Base-by-base conservation (phyloP, 192 early-diverging fungal genomes). In the Coemansia sp. region DNA sequence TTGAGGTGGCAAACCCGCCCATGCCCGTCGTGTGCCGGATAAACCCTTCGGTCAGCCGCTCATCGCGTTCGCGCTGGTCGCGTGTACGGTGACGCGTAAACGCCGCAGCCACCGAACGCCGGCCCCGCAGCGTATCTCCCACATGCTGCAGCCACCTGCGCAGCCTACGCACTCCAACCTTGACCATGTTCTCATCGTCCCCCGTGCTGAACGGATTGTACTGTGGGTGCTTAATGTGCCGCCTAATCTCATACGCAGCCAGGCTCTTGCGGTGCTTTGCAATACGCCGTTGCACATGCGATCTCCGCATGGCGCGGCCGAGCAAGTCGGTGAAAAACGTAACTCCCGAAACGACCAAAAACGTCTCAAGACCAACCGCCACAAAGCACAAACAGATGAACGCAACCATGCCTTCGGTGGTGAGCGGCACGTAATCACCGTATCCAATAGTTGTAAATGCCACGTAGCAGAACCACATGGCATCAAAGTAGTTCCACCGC, bases 401-500 rank as follows among this genome's bases (percentile, higher is more conserved):
- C 17, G 70, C 65, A 23, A 83, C 60, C 43, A 68, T 66, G 17
- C 73, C 73, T n/a, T 70, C 66, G 32, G 73, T 72, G 12, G 73
- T 66, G 7, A 57, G 39, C 4, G 77, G 76, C 15, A 72, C 68
- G 22, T 70, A 29, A 51, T 83, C 76, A 19, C 82, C 82, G 29
- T 80, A 83, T 11, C 82, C 82, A 23, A 83, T 83, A 51, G 82
- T 83, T 25, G 82, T 83, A 37, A 71, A 83, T 6, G 82, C 70
- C 14, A 83, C 73, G 50, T 79, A 83, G 58, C 82, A 79, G 65
- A 79, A 83, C 29, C 70, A 83, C 66, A 83, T 38, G 5, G 77
- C 73, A 19, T 79, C 70, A 70, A 76, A 83, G 60, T 76, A 83
- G 45, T 35, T 47, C 79, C 79, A 81, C 10, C 61, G 41, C 6